phyloP scores from a whole-genome alignment of 169 alveolate species.

The Pseudocohnilembus persalinus region DNA sequence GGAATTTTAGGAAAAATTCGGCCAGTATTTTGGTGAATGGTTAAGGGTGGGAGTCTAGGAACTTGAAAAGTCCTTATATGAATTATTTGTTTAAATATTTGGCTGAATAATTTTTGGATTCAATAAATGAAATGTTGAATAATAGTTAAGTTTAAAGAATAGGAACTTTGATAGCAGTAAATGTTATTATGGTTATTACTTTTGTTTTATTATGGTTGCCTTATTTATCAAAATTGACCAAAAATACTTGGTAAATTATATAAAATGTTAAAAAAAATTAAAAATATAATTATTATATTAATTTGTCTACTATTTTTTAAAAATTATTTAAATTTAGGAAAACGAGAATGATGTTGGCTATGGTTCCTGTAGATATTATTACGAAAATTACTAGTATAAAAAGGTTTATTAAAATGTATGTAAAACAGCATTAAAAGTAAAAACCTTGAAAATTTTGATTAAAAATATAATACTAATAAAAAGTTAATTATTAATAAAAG shows the following conservation, averaged over 20 bases:
- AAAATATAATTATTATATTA: too few species aligned
- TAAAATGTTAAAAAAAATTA: too few species aligned
- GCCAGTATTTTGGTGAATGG: not conserved
- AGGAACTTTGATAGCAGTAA: conserved; percentile 12
- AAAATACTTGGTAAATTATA: not conserved
- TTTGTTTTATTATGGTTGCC: conserved; percentile 13
- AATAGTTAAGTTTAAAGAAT: conserved; percentile 3
- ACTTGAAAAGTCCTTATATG: too few species aligned
- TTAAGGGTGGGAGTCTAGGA: not conserved
- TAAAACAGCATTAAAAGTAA: not conserved
- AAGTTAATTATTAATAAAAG: too few species aligned
- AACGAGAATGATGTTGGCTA: conserved; percentile 13
- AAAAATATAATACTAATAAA: too few species aligned
- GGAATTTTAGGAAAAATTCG: not conserved
- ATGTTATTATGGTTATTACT: not conserved
- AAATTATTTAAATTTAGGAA: conserved; percentile 8
- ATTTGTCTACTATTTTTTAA: not conserved
- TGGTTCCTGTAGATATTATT: conserved; percentile 31
- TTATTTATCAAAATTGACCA: not conserved
- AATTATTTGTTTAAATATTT: too few species aligned
- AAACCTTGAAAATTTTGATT: not conserved
- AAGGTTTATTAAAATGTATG: not conserved
- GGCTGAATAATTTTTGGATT: not conserved
- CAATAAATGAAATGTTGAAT: not conserved
- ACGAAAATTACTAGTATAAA: conserved; percentile 14